Base-by-base conservation (phyloP, 768 basidiomycete species). In the Paxillus involutus region DNA sequence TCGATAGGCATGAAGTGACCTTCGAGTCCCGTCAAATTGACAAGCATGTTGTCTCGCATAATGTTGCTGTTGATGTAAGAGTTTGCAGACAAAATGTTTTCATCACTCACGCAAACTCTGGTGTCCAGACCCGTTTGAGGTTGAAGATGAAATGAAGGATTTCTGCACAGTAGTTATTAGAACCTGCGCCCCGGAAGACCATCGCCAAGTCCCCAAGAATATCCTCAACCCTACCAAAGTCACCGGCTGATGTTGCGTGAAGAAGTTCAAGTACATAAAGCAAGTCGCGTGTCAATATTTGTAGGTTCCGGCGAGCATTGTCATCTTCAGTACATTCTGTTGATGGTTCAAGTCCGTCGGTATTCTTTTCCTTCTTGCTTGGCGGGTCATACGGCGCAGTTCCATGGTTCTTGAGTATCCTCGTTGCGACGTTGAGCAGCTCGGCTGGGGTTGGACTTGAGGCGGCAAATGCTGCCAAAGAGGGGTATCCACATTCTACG, bases 1-100 rank as follows among this genome's bases (percentile, higher is more conserved):
- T 76, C 70, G 11, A 74, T 62, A 0, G 54, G 57, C 72, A 75
- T 76, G 2, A 52, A 62, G 47, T 74, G 71, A 1, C 72, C 71
- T 7, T 64, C 53, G 1, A 69, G 49, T 0, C 75, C 73, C 0
- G 67, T 65, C 0, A 63, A 26, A 39, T 75, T 74, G 14, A 75
- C 49, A 0, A 77, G 57, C 65, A 71, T 69, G 21, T 63, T 70
- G 47, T 76, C 72, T 0, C 64, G 59, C 63, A 75, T 72, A 0
- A 77, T 70, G 36, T 77, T 59, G 0, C 73, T 75, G 46, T 21
- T 8, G 1, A 21, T 21, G 21, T 21, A 21, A 21, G 21, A 21
- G 21, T 21, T 21, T 21, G 21, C 21, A 3, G 21, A 3, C 21
- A 21, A 21, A 21, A 21, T 1, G 21, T 21, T 21, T 21, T 21